A percentile compares a stretch with the other conserved stretches of the same genome.
phyloP scores from a whole-genome alignment of 768 basidiomycete species.

The Lactifluus volemus region DNA sequence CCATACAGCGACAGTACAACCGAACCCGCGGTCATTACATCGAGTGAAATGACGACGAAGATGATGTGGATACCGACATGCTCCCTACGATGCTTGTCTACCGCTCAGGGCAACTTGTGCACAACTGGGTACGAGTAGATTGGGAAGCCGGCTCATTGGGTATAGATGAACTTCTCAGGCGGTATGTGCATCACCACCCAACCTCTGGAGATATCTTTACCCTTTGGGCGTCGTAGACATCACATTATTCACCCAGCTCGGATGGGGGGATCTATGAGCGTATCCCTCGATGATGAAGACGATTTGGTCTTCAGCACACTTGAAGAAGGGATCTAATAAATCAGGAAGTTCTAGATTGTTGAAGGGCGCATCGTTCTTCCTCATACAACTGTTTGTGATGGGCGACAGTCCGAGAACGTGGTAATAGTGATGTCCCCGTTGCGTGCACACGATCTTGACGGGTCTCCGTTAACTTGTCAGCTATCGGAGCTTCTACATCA shows the following conservation, averaged over 20 bases:
- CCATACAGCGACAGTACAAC: slow-evolving; percentile 33
- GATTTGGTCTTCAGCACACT: slow-evolving; percentile 12
- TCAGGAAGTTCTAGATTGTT: not conserved
- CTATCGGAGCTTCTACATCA: not conserved
- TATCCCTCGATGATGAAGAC: slow-evolving; percentile 16
- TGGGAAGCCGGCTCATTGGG: slow-evolving; percentile 72
- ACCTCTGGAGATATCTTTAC: not conserved
- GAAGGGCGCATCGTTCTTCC: not conserved
- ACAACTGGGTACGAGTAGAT: slow-evolving; percentile 83
- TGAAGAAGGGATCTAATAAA: not conserved
- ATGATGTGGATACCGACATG: slow-evolving; percentile 68
- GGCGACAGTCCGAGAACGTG: not conserved
- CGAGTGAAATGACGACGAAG: slow-evolving; percentile 37
- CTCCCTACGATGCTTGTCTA: slow-evolving; percentile 74
- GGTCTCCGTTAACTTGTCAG: not conserved
- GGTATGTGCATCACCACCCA: slow-evolving; percentile 32
- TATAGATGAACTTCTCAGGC: slow-evolving; percentile 57
- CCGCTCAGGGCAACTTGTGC: slow-evolving; percentile 71
- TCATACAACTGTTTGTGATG: not conserved
- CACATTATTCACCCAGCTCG: slow-evolving; percentile 6
- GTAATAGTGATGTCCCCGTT: not conserved
- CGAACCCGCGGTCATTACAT: slow-evolving; percentile 27
- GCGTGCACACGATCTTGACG: not conserved
- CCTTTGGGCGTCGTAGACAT: not conserved
- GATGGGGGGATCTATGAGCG: not conserved